Conservation (phyloP, 1,284 basidiomycete species). For the Ustilago hordei region DNA sequence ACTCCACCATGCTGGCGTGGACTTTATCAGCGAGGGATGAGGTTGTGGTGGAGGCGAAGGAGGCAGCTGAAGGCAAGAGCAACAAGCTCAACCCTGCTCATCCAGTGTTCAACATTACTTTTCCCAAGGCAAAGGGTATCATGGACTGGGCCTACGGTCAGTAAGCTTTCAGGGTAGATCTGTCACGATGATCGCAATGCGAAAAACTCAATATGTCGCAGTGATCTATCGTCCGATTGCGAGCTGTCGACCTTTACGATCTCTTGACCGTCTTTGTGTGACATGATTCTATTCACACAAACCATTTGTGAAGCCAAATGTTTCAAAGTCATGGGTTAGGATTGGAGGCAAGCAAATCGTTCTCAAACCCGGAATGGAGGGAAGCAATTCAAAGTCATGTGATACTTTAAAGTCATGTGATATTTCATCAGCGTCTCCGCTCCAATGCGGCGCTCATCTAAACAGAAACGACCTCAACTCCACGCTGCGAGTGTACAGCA, state of each 20-base stretch:
- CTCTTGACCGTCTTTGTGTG: too few species aligned
- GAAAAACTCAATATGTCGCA: neutral
- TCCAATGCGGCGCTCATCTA: neutral
- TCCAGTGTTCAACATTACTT: slow-evolving; percentile 62
- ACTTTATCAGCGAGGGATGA: slow-evolving; percentile 32
- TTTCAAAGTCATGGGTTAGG: too few species aligned
- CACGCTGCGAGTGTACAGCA: slow-evolving; percentile 70
- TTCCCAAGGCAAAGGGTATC: slow-evolving; percentile 51
- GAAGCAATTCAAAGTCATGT: too few species aligned
- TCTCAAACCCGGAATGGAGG: too few species aligned
- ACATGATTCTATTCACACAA: too few species aligned
- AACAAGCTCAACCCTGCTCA: slow-evolving; percentile 58
- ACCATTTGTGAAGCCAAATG: too few species aligned
- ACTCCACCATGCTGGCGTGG: slow-evolving; percentile 50
- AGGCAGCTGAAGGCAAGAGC: slow-evolving; percentile 9
- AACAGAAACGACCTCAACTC: slow-evolving; percentile 44
- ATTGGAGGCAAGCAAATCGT: too few species aligned
- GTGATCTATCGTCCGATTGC: too few species aligned
- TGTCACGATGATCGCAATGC: neutral
- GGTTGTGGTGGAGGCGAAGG: slow-evolving; percentile 37
- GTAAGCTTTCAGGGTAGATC: neutral
- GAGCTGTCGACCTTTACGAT: too few species aligned
- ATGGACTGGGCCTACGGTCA: slow-evolving; percentile 62
- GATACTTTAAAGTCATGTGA: too few species aligned
- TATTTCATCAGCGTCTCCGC: too few species aligned